These are phyloP conservation scores for Ophiostoma populinum DNA, from an alignment of 2,329 filamentous ascomycete genomes.

Conservation along the genomic window DNA sequence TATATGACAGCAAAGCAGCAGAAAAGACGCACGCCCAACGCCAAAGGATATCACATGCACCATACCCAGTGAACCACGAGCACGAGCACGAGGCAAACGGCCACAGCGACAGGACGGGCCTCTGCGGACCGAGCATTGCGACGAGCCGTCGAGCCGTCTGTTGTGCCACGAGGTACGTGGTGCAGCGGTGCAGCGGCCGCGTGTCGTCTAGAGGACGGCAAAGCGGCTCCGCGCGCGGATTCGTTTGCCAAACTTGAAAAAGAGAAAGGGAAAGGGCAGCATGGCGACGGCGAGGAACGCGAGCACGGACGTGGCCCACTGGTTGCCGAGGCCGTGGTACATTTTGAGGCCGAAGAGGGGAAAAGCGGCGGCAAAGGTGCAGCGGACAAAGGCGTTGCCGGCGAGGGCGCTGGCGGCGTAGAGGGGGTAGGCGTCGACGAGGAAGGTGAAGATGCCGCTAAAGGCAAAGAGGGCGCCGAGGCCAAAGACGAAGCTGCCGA, in stretches of 20 bases:
- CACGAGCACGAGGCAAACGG: too few relatives aligned
- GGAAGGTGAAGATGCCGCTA: constrained; percentile 73
- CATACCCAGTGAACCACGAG: too few relatives aligned
- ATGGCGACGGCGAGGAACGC: constrained; percentile 44
- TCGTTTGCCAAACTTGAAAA: constrained; percentile 41
- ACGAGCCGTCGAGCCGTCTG: too few relatives aligned
- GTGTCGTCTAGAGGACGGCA: constrained; percentile 21
- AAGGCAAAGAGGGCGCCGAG: constrained; percentile 58
- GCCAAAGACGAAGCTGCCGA: constrained; percentile 56
- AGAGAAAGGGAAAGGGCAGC: constrained; percentile 47
- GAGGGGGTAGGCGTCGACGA: constrained; percentile 62
- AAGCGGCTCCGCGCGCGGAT: constrained; percentile 38
- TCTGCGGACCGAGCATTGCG: too few relatives aligned
- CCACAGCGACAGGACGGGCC: too few relatives aligned
- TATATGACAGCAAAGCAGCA: too few relatives aligned
- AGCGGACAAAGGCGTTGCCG: constrained; percentile 67
- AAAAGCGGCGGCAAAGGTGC: constrained; percentile 62
- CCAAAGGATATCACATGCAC: too few relatives aligned
- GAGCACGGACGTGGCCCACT: constrained; percentile 49
- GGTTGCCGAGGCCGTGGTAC: constrained; percentile 51
- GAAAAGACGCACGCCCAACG: too few relatives aligned
- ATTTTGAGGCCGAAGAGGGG: constrained; percentile 59
- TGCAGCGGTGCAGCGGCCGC: too few relatives aligned
- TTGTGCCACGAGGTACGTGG: too few relatives aligned
- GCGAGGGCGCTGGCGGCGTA: constrained; percentile 67